Evolutionary conservation across 345 rosid species (phyloP), one percentile per base, ranked within the genome.

Genomic region (Syzygium grande): DNA sequence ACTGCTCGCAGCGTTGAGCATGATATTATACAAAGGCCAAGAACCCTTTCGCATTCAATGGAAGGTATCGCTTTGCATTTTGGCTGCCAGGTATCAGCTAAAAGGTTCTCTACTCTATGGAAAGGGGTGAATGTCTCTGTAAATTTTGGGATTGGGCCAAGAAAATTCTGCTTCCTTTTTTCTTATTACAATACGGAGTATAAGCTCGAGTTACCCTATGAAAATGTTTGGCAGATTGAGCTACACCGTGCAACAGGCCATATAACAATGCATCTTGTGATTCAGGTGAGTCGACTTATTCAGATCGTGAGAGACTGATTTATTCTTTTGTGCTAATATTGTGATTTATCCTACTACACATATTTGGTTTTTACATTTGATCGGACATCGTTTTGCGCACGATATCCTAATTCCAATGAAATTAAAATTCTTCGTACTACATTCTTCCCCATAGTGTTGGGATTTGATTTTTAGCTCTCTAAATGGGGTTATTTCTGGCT

Each of bases 191-290:
- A 25, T 2, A 68, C 14, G 5, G 92, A 94, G 1, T 94, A 95
- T 88, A 95, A 93, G 87, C 98, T 97, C n/a, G 96, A 93, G 90
- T 95, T 97, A 61, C 90, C 92, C 51, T 94, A 93, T 52, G 99
- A 97, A 78, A 96, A 94, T 79, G 88, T 97, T 41, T 96, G 98
- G 98, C 93, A 93, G 91, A 92, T 96, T 17, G 95, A 94, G 93
- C 89, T 94, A 34, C 95, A 91, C 87, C 84, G 90, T 3, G 89
- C 90, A 0, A 90, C n/a, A 9, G 90, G 91, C 58, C 79, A 68
- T 61, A 43, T 52, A 10, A 59, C 89, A 5, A 93, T 91, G 90
- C 94, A 89, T 92, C 97, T 97, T 85, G 85, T 94, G 63, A 93
- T 97, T 88, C 99, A 96, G 96, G 95, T 94, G 77, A 21, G 51